phyloP scores from a whole-genome alignment of 352 stramenopile genomes.

The Phytophthora citricola region DNA sequence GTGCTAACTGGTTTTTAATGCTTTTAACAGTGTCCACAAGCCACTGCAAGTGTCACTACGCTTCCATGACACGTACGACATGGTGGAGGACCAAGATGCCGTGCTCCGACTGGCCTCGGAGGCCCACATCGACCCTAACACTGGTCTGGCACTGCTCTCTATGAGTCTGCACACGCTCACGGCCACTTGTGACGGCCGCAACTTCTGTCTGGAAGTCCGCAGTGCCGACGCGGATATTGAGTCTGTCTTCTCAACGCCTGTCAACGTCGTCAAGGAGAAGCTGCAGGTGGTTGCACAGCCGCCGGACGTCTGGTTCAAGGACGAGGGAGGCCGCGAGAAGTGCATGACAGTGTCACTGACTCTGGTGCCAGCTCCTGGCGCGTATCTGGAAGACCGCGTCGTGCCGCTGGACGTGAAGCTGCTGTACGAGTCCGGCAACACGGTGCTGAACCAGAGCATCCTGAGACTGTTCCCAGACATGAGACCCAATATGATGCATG shows the following conservation, averaged over 20 bases:
- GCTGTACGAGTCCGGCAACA: conserved; percentile 87
- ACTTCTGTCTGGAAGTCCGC: conserved; percentile 76
- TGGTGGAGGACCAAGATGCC: conserved; percentile 67
- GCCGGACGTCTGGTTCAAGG: conserved; percentile 96
- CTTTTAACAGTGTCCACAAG: conserved; percentile 38
- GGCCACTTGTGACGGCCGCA: conserved; percentile 61
- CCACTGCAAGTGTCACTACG: conserved; percentile 63
- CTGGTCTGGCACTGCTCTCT: conserved; percentile 52
- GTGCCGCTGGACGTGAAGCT: conserved; percentile 75
- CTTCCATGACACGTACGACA: conserved; percentile 82
- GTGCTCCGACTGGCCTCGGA: conserved; percentile 34
- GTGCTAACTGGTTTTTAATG: conserved; percentile 5
- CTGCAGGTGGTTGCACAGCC: conserved; percentile 79
- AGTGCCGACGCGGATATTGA: conserved; percentile 59
- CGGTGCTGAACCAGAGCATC: conserved; percentile 92
- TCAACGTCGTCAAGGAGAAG: conserved; percentile 83
- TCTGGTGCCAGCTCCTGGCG: conserved; percentile 75
- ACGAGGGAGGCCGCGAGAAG: conserved; percentile 96
- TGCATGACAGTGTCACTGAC: conserved; percentile 92
- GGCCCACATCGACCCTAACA: conserved; percentile 42
- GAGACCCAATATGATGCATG: conserved; percentile 87
- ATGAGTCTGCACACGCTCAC: conserved; percentile 60
- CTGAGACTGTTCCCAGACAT: conserved; percentile 89
- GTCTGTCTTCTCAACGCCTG: conserved; percentile 65
- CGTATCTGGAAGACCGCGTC: conserved; percentile 76